phyloP scores from a whole-genome alignment of 257 asterid species.

The Orobanche coerulescens region DNA sequence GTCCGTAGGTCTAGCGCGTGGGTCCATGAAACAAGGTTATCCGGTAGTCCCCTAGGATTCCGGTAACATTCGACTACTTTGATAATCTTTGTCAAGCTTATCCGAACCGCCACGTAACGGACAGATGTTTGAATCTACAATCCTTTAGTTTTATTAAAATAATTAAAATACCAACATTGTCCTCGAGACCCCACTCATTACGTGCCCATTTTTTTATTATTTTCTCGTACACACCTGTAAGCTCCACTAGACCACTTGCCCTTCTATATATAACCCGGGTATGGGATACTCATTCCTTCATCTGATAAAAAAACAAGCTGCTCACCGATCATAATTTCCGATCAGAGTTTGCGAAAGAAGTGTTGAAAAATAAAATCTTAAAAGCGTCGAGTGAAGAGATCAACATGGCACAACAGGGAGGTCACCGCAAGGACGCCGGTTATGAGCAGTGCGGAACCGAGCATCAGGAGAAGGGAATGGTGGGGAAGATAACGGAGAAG shows the following conservation, averaged over 20 bases:
- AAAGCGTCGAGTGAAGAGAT: background rate
- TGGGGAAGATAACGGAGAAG: constrained; percentile 45
- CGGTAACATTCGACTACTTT: too few species aligned
- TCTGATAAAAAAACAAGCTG: background rate
- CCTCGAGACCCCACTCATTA: too few species aligned
- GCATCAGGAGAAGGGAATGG: constrained; percentile 54
- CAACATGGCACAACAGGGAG: constrained; percentile 39
- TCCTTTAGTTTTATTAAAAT: too few species aligned
- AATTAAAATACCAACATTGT: background rate
- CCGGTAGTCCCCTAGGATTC: too few species aligned
- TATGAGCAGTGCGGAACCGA: constrained; percentile 43
- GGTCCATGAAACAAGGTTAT: too few species aligned
- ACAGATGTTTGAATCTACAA: constrained; percentile 6
- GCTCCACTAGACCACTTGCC: background rate
- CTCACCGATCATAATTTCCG: background rate
- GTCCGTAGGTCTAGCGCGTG: too few species aligned
- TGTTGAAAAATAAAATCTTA: too few species aligned
- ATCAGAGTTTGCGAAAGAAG: background rate
- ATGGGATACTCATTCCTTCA: background rate
- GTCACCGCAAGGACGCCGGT: constrained; percentile 44
- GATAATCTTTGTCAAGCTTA: background rate
- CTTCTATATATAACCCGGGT: background rate
- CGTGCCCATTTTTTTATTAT: too few species aligned
- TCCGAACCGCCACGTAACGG: background rate
- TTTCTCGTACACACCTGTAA: too few species aligned